Percentiles rank a stretch among this genome's conserved stretches.
phyloP scores from a whole-genome alignment of 1,139 yeast genomes.

The Petasospora rhodanensis region DNA sequence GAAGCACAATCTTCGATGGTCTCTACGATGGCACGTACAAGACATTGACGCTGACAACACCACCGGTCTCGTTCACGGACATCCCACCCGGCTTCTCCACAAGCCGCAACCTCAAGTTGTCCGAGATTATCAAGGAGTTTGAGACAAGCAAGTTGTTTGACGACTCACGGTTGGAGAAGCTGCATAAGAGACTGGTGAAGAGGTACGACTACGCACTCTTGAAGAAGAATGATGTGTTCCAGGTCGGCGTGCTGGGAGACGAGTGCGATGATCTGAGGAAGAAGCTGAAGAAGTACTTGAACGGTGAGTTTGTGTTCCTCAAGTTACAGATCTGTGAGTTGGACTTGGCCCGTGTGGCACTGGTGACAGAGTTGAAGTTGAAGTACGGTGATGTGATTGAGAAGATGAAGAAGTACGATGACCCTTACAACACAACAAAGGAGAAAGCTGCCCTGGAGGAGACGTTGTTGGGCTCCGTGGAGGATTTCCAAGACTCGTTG shows the following conservation, averaged over 20 bases:
- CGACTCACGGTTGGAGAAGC: conserved; percentile 4
- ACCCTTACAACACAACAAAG: conserved; percentile 4
- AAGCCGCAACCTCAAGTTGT: background rate
- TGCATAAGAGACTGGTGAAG: conserved; percentile 6
- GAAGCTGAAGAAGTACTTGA: background rate
- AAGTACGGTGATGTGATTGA: conserved; percentile 2
- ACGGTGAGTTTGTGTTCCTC: conserved; percentile 1
- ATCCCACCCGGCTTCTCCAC: background rate
- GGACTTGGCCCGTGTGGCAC: conserved; percentile 8
- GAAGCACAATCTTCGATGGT: conserved; percentile 6
- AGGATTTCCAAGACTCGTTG: conserved; percentile 3
- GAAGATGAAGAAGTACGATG: background rate
- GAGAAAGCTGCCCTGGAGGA: conserved; percentile 1
- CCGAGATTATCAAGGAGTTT: conserved; percentile 7
- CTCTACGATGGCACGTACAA: conserved; percentile 5
- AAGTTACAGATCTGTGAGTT: conserved; percentile 9
- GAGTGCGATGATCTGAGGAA: no score
- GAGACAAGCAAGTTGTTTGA: conserved; percentile 2
- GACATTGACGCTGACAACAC: no score
- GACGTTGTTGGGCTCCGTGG: conserved; percentile 2
- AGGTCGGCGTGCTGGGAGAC: background rate
- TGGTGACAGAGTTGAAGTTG: conserved; percentile 4
- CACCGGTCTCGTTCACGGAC: no score
- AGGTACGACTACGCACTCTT: conserved; percentile 5
- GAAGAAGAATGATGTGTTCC: conserved; percentile 1